phyloP scores from a whole-genome alignment of 805 yeast genomes.

The Candida ficus region DNA sequence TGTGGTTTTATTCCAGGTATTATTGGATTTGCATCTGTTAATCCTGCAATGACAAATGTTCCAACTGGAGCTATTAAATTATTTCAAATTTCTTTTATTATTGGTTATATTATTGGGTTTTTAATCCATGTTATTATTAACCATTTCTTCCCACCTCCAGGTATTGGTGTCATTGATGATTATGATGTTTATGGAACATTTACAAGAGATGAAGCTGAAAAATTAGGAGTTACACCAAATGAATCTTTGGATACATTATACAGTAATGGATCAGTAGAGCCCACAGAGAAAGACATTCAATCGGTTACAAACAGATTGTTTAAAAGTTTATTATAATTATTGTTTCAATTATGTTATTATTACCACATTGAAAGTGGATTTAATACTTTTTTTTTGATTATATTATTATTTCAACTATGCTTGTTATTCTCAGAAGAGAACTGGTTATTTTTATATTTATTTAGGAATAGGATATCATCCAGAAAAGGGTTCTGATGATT shows the following conservation, averaged over 20 bases:
- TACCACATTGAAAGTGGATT: too few relatives aligned
- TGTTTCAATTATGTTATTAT: too few relatives aligned
- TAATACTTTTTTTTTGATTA: too few relatives aligned
- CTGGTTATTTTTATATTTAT: too few relatives aligned
- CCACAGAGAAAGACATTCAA: constrained; percentile 2
- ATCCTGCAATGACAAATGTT: constrained; percentile 24
- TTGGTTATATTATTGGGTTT: constrained; percentile 24
- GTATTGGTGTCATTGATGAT: constrained; percentile 27
- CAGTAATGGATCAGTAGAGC: neutral
- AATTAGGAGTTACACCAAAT: constrained; percentile 27
- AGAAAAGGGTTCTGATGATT: too few relatives aligned
- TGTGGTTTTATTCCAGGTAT: constrained; percentile 37
- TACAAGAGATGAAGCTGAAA: constrained; percentile 29
- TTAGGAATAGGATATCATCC: too few relatives aligned
- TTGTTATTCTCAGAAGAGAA: too few relatives aligned
- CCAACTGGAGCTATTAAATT: constrained; percentile 24
- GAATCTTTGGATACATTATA: constrained; percentile 8
- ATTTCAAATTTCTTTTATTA: constrained; percentile 23
- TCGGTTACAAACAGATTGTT: constrained; percentile 5
- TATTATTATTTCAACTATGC: too few relatives aligned
- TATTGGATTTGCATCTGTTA: constrained; percentile 33
- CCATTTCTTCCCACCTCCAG: constrained; percentile 25
- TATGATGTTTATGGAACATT: constrained; percentile 31
- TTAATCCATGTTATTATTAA: constrained; percentile 20
- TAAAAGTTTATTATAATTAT: constrained; percentile 2